Conservation (phyloP, 768 basidiomycete species). For the Pleurotus eryngii region DNA sequence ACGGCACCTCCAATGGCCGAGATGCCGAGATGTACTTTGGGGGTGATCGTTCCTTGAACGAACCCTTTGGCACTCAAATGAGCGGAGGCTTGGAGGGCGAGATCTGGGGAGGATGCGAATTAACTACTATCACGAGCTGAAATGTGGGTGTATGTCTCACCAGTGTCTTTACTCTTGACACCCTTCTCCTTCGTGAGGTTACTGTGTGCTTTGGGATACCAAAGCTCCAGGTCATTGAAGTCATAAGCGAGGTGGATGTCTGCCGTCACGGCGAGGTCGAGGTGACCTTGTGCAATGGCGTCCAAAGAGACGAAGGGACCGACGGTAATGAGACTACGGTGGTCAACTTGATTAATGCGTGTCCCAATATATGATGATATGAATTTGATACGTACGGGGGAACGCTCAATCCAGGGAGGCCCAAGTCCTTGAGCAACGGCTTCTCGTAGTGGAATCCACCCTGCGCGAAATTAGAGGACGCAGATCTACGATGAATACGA, state of each 20-base stretch:
- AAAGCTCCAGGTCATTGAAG: conserved; percentile 1
- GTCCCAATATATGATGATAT: too few species aligned
- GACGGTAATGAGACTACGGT: conserved; percentile 31
- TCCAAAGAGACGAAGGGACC: conserved; percentile 36
- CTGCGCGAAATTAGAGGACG: conserved; percentile 7
- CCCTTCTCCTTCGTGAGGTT: background rate
- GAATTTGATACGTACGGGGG: conserved; percentile 22
- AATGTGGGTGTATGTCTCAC: background rate
- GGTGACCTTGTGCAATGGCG: conserved; percentile 19
- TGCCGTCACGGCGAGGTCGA: conserved; percentile 30
- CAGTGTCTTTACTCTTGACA: background rate
- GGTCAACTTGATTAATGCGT: too few species aligned
- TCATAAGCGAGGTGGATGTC: conserved; percentile 28
- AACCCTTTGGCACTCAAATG: background rate
- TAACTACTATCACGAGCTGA: background rate
- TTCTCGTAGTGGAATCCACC: conserved; percentile 25
- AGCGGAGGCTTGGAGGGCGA: background rate
- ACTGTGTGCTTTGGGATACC: background rate
- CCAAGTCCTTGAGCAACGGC: conserved; percentile 25
- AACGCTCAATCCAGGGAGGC: conserved; percentile 30
- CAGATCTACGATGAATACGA: too few species aligned
- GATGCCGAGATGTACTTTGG: background rate
- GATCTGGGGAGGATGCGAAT: background rate
- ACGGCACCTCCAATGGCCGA: background rate
- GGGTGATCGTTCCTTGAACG: background rate